Evolutionary conservation across 2,329 filamentous ascomycete species (phyloP).

Genomic region (Colletotrichum tamarilloi): DNA sequence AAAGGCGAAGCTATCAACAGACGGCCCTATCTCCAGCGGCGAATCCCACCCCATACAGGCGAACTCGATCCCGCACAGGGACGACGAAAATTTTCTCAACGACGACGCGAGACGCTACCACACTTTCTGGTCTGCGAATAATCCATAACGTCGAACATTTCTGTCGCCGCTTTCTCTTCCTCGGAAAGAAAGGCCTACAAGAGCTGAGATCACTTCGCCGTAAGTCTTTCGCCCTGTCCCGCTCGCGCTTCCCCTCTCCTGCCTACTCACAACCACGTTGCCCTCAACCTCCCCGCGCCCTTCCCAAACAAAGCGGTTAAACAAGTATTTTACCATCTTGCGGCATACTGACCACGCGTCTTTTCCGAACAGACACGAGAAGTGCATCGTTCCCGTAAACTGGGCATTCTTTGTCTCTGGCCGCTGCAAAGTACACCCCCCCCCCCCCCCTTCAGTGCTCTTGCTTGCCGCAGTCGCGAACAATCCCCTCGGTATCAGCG

Average conservation of each 20-base stretch:
- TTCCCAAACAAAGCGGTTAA: background rate
- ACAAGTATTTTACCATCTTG: background rate
- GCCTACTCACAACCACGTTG: conserved; percentile 19
- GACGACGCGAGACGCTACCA: conserved; percentile 29
- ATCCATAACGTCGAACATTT: conserved; percentile 9
- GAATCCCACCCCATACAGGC: conserved; percentile 29
- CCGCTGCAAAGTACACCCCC: conserved; percentile 16
- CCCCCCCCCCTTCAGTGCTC: background rate
- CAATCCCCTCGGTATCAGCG: conserved; percentile 43
- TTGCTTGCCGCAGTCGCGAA: conserved; percentile 31
- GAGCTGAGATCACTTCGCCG: conserved; percentile 38
- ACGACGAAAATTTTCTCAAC: conserved; percentile 34
- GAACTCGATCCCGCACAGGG: conserved; percentile 33
- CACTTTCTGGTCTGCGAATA: conserved; percentile 16
- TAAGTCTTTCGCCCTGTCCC: conserved; percentile 18
- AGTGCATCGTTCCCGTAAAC: conserved; percentile 39
- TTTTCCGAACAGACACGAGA: conserved; percentile 16
- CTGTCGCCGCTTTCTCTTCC: conserved; percentile 22
- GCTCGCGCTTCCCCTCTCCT: conserved; percentile 20
- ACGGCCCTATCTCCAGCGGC: conserved; percentile 32
- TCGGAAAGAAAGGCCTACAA: conserved; percentile 31
- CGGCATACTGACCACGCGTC: conserved; percentile 21
- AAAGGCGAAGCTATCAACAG: conserved; percentile 36
- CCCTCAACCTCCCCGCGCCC: background rate
- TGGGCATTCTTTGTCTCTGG: conserved; percentile 35